phyloP scores from a whole-genome alignment of 306 rosid genomes.

The Cucumis sativus region DNA sequence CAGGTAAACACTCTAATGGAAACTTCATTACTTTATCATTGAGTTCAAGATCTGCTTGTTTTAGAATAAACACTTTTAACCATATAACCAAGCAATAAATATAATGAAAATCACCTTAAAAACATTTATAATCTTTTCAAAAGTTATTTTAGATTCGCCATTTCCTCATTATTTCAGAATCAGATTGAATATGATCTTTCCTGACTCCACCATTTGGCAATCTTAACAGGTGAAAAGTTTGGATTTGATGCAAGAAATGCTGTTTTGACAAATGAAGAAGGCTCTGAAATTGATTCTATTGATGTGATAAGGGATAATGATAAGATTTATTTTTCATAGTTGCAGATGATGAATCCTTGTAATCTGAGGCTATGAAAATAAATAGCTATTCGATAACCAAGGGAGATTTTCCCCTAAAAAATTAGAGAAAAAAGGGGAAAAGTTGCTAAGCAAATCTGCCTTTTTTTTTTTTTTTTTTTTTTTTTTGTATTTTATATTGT shows the following conservation, averaged over 20 bases:
- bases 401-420: background rate
- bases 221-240: slow-evolving; percentile 50
- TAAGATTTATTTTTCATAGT: slow-evolving; percentile 41
- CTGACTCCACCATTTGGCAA: background rate
- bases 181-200: too few species aligned
- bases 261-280: slow-evolving; percentile 55
- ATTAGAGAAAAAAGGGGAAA: background rate
- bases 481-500: background rate
- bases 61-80: background rate
- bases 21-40: background rate
- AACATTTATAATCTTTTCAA: background rate
- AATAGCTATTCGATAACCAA: background rate
- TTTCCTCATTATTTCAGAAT: background rate
- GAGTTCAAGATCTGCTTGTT: background rate
- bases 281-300: slow-evolving; percentile 59
- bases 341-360: slow-evolving; percentile 14
- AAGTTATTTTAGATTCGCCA: too few species aligned
- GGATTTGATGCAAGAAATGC: slow-evolving; percentile 40
- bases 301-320: slow-evolving; percentile 86
- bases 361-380: slow-evolving; percentile 2
- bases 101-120: background rate
- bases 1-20: slow-evolving; percentile 38
- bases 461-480: background rate
- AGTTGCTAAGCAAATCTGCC: background rate
- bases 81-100: background rate